Percentiles rank a stretch among this genome's conserved stretches.
These are phyloP conservation scores for Russula sp. DNA, from an alignment of 768 basidiomycete genomes.

Conservation along the genomic window DNA sequence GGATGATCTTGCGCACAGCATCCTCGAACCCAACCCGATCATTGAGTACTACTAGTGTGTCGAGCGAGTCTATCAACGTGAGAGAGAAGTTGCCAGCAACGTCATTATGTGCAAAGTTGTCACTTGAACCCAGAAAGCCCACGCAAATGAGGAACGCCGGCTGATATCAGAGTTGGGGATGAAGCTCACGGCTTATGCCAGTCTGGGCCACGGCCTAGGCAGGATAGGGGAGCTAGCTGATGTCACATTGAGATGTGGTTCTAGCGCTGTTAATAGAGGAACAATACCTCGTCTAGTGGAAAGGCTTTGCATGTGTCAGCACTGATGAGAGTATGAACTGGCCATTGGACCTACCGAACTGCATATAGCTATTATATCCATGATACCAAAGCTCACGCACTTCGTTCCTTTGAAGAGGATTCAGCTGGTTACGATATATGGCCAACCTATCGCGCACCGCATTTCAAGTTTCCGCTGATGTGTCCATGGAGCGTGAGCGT, in stretches of 20 bases:
- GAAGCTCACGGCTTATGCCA: constrained; percentile 68
- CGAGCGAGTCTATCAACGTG: constrained; percentile 75
- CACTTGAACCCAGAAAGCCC: constrained; percentile 35
- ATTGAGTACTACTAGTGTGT: constrained; percentile 83
- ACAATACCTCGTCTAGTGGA: constrained; percentile 69
- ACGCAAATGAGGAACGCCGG: constrained; percentile 12
- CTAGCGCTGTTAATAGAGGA: constrained; percentile 3
- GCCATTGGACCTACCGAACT: constrained; percentile 44
- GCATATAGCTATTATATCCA: constrained; percentile 87
- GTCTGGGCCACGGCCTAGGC: constrained; percentile 80
- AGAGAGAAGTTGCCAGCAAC: constrained; percentile 91
- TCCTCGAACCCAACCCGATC: constrained; percentile 72
- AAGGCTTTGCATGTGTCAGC: constrained; percentile 47
- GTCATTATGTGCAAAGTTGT: constrained; percentile 79
- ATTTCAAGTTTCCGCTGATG: constrained; percentile 46
- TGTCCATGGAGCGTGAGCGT: constrained; percentile 39
- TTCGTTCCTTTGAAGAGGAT: constrained; percentile 47
- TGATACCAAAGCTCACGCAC: constrained; percentile 83
- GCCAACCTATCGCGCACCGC: constrained; percentile 36
- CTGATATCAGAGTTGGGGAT: background rate
- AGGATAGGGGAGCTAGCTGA: constrained; percentile 84
- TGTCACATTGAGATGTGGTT: constrained; percentile 1
- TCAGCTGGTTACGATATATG: background rate
- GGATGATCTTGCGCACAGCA: constrained; percentile 77
- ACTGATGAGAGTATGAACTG: constrained; percentile 18